Conservation (phyloP, 108 stramenopile species). For the Stephanodiscus triporus region DNA sequence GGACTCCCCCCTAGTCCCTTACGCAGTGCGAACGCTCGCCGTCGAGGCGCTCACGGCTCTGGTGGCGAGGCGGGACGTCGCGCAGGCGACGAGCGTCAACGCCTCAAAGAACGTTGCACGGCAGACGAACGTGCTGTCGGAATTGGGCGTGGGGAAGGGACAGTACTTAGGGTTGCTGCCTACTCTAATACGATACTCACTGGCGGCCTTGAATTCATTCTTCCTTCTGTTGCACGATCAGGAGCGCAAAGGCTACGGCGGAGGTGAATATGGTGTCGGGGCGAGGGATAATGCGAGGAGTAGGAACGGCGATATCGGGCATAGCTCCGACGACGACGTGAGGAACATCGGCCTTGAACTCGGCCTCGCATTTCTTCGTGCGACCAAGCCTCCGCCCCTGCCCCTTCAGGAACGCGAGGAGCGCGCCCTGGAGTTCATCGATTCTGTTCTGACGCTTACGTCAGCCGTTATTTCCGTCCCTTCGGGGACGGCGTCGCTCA, state of each 20-base stretch:
- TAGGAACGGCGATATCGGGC: slow-evolving; percentile 8
- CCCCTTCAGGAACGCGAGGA: slow-evolving; percentile 57
- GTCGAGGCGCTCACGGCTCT: slow-evolving; percentile 86
- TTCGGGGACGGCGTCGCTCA: slow-evolving; percentile 83
- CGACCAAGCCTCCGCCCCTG: slow-evolving; percentile 61
- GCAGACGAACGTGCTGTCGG: slow-evolving; percentile 84
- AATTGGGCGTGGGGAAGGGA: slow-evolving; percentile 93
- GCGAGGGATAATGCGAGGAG: neutral
- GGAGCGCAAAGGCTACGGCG: slow-evolving; percentile 21
- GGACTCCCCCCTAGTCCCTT: slow-evolving; percentile 71
- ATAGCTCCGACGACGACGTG: slow-evolving; percentile 14
- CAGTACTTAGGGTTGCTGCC: slow-evolving; percentile 90
- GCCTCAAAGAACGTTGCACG: slow-evolving; percentile 67
- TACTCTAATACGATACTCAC: slow-evolving; percentile 86
- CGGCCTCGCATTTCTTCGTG: slow-evolving; percentile 88
- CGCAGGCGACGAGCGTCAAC: slow-evolving; percentile 31
- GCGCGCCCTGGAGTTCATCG: slow-evolving; percentile 79
- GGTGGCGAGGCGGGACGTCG: slow-evolving; percentile 76
- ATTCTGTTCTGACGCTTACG: slow-evolving; percentile 83
- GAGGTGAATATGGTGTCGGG: slow-evolving; percentile 7
- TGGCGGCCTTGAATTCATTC: slow-evolving; percentile 74
- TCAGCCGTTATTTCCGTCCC: slow-evolving; percentile 84
- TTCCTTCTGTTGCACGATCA: slow-evolving; percentile 25
- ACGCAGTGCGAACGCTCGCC: slow-evolving; percentile 72
- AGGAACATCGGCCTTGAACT: slow-evolving; percentile 60